These are phyloP conservation scores for Rhizoclosmatium globosum DNA, from an alignment of 192 early-diverging fungal species.

Conservation along the genomic window DNA sequence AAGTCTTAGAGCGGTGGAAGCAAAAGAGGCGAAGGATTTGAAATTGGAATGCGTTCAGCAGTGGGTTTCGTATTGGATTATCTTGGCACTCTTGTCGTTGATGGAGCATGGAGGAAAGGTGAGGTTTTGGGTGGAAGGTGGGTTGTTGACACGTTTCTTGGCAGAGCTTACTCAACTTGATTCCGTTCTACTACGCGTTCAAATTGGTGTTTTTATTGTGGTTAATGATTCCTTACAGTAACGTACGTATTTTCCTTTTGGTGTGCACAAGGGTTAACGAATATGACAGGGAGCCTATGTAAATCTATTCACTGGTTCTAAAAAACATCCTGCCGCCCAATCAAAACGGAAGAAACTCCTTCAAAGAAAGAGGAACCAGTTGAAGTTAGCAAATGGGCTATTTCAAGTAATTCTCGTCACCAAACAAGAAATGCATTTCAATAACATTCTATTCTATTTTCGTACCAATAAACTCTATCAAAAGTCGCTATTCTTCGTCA, in stretches of 20 bases:
- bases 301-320: not conserved
- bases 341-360: not conserved
- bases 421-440: too few species aligned
- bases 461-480: too few species aligned
- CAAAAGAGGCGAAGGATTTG: not conserved
- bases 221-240: conserved; percentile 23
- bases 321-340: not conserved
- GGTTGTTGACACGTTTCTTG: not conserved
- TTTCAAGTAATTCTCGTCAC: not conserved
- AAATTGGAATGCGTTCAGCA: conserved; percentile 27
- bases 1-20: conserved; percentile 18
- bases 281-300: not conserved
- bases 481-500: too few species aligned
- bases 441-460: too few species aligned
- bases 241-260: not conserved
- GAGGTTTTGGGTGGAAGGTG: not conserved
- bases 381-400: conserved; percentile 2
- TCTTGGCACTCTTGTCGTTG: conserved; percentile 4
- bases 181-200: conserved; percentile 27
- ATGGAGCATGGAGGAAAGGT: conserved; percentile 12
- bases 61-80: conserved; percentile 32
- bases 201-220: conserved; percentile 26
- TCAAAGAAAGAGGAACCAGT: not conserved
- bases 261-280: too few species aligned
- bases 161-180: not conserved